A percentile compares a stretch with the other conserved stretches of the same genome.
Conservation (phyloP, 2,329 filamentous ascomycete genomes). For the Sordariomycetes sp. region DNA sequence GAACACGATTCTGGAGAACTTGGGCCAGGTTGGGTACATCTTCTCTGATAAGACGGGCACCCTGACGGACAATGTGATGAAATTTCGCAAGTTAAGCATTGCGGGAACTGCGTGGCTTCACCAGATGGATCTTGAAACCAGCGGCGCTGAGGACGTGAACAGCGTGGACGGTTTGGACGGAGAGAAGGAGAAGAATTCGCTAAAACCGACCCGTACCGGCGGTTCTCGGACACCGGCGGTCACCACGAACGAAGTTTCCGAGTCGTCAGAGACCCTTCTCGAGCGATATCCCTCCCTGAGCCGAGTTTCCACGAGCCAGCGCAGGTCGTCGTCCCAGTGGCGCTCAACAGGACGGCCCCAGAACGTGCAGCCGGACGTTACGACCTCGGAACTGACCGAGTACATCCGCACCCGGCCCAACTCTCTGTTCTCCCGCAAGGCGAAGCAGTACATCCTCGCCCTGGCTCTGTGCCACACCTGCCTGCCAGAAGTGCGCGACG, state of each 20-base stretch:
- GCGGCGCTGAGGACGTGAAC: conserved; percentile 10
- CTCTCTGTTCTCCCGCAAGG: conserved; percentile 67
- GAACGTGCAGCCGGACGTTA: conserved; percentile 43
- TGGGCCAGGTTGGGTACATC: conserved; percentile 81
- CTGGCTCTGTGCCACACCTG: conserved; percentile 88
- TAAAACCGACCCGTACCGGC: conserved; percentile 2
- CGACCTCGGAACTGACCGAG: conserved; percentile 64
- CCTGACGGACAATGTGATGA: conserved; percentile 90
- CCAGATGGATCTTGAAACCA: conserved; percentile 53
- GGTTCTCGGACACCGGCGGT: background rate
- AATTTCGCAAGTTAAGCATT: conserved; percentile 84
- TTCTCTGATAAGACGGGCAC: conserved; percentile 96
- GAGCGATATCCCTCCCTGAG: background rate
- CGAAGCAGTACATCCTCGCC: conserved; percentile 71
- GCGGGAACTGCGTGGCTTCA: conserved; percentile 86
- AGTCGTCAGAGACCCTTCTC: conserved; percentile 3
- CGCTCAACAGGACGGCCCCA: conserved; percentile 35
- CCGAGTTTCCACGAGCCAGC: background rate
- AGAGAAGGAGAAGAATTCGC: conserved; percentile 7
- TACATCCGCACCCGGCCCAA: conserved; percentile 68
- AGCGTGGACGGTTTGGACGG: conserved; percentile 12
- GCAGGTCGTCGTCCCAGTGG: conserved; percentile 37
- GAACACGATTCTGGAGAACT: conserved; percentile 88
- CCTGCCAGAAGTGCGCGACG: conserved; percentile 67
- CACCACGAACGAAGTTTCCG: background rate